Evolutionary conservation across 2,329 filamentous ascomycete species (phyloP).

Genomic region (Daldinia eschscholtzii): DNA sequence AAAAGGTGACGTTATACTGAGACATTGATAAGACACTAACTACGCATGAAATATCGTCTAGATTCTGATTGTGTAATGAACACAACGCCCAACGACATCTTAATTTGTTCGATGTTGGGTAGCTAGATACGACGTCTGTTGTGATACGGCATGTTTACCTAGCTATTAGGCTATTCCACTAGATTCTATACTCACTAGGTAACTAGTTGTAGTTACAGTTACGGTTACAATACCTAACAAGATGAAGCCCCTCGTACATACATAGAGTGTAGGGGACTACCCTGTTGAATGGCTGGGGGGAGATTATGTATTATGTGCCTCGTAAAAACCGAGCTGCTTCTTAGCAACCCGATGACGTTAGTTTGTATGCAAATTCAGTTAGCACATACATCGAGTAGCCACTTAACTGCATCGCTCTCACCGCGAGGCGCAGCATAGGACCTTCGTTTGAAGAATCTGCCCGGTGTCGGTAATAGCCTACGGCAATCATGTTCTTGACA

Average conservation of each 20-base stretch:
- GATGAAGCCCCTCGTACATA: background rate
- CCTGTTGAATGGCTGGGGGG: background rate
- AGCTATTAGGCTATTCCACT: background rate
- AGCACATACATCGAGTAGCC: constrained; percentile 24
- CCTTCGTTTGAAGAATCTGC: constrained; percentile 2
- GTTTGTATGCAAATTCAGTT: constrained; percentile 26
- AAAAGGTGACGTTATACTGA: constrained; percentile 21
- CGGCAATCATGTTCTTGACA: background rate
- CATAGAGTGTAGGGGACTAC: background rate
- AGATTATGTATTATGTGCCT: constrained; percentile 5
- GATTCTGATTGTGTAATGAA: constrained; percentile 7
- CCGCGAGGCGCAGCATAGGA: constrained; percentile 35
- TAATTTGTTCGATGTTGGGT: constrained; percentile 9
- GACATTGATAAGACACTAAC: constrained; percentile 8
- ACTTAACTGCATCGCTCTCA: constrained; percentile 30
- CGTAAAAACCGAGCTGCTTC: constrained; percentile 21
- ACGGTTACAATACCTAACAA: background rate
- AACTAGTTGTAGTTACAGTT: background rate
- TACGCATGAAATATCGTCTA: constrained; percentile 6
- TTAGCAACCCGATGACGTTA: constrained; percentile 14
- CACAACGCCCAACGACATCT: constrained; percentile 17
- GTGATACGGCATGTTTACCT: background rate
- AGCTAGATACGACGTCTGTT: constrained; percentile 2
- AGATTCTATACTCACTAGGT: background rate
- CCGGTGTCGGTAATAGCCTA: constrained; percentile 1